These are phyloP conservation scores for Leishmania guyanensis DNA, from an alignment of 208 protist genomes.

Conservation along the genomic window DNA sequence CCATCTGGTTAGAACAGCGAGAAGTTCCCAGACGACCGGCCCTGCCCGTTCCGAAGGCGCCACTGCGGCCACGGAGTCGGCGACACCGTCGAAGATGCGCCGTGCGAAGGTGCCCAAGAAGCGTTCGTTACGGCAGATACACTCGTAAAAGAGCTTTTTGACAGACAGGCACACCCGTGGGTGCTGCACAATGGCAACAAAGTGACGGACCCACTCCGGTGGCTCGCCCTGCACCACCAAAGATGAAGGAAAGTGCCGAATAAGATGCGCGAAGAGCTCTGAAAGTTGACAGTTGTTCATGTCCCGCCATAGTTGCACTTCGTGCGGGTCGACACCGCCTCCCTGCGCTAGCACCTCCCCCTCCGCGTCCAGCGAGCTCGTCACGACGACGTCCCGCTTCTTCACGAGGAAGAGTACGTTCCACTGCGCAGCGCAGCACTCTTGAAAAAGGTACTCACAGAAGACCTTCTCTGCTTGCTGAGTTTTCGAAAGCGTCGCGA, in stretches of 20 bases:
- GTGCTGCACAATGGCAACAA: background rate
- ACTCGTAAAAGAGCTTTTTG: background rate
- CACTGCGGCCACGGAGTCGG: conserved; percentile 1
- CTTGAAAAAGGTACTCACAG: conserved; percentile 6
- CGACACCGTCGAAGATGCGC: conserved; percentile 13
- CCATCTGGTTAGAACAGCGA: conserved; percentile 1
- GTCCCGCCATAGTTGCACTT: conserved; percentile 2
- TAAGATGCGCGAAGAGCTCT: conserved; percentile 12
- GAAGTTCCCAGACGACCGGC: conserved; percentile 5
- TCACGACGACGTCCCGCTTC: background rate
- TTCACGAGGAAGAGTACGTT: conserved; percentile 2
- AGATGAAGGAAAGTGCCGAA: conserved; percentile 3
- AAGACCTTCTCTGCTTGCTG: conserved; percentile 12
- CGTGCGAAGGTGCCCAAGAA: conserved; percentile 3
- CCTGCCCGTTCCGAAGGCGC: conserved; percentile 1
- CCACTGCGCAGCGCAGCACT: conserved; percentile 1
- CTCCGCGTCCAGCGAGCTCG: background rate
- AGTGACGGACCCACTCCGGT: conserved; percentile 7
- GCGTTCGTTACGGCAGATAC: conserved; percentile 1
- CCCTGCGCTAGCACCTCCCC: background rate
- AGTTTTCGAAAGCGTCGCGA: conserved; percentile 8
- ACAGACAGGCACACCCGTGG: conserved; percentile 1
- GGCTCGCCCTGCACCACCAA: background rate
- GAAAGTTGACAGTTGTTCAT: background rate
- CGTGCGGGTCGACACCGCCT: background rate